A percentile compares a stretch with the other conserved stretches of the same genome.
Evolutionary conservation across 1,284 basidiomycete species (phyloP).

Genomic region (Polyporus tsugae): DNA sequence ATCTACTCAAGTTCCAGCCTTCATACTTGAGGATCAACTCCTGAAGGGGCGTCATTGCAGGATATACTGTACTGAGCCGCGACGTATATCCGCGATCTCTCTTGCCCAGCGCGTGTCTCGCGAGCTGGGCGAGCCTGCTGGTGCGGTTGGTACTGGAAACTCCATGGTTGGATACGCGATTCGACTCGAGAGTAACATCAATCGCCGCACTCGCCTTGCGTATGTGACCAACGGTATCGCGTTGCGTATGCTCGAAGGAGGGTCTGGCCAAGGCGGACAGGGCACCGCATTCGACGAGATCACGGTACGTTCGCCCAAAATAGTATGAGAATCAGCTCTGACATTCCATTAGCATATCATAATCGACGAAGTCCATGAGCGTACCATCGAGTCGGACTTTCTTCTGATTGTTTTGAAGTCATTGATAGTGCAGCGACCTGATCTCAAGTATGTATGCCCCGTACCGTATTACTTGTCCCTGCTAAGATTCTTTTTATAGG

Average conservation of each 20-base stretch:
- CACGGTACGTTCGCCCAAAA: conserved; percentile 60
- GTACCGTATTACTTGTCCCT: conserved; percentile 1
- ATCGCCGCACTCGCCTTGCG: conserved; percentile 81
- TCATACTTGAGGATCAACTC: conserved; percentile 93
- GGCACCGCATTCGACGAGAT: conserved; percentile 92
- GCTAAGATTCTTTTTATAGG: conserved; percentile 50
- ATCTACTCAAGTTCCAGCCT: conserved; percentile 96
- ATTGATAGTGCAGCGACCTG: conserved; percentile 80
- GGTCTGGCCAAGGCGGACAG: conserved; percentile 68
- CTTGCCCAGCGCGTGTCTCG: conserved; percentile 95
- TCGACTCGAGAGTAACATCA: conserved; percentile 89
- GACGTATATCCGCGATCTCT: conserved; percentile 97
- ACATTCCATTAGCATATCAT: conserved; percentile 72
- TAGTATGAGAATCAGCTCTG: conserved; percentile 14
- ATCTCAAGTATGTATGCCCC: conserved; percentile 73
- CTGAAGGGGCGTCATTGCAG: conserved; percentile 86
- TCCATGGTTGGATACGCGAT: conserved; percentile 97
- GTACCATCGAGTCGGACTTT: conserved; percentile 98
- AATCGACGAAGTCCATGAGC: conserved; percentile 94
- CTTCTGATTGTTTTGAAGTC: conserved; percentile 94
- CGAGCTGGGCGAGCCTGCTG: conserved; percentile 90
- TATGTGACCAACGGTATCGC: conserved; percentile 98
- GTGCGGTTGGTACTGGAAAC: conserved; percentile 79
- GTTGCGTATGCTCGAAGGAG: conserved; percentile 93
- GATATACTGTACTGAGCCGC: conserved; percentile 96